A percentile compares a stretch with the other conserved stretches of the same genome.
These are phyloP conservation scores for Anisodus acutangulus DNA, from an alignment of 257 asterid species.

Conservation along the genomic window DNA sequence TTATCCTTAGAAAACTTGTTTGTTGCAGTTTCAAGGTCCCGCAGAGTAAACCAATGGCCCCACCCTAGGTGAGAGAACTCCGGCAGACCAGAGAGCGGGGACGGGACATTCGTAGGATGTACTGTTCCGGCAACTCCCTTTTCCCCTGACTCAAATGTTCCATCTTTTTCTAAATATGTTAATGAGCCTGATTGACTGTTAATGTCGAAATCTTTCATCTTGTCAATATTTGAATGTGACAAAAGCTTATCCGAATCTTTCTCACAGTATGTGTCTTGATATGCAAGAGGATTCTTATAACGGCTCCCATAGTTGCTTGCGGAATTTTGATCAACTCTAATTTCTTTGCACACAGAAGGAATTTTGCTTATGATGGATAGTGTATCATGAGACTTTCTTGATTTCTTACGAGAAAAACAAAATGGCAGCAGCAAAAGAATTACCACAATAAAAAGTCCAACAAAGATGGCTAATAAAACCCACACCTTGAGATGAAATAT, in stretches of 20 bases:
- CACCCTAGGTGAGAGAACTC: slow-evolving; percentile 89
- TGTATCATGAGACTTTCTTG: slow-evolving; percentile 39
- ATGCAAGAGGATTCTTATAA: slow-evolving; percentile 14
- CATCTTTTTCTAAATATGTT: slow-evolving; percentile 40
- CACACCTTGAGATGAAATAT: slow-evolving; percentile 76
- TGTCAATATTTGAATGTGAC: slow-evolving; percentile 25
- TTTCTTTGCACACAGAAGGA: slow-evolving; percentile 32
- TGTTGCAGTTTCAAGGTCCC: slow-evolving; percentile 78
- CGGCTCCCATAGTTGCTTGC: slow-evolving; percentile 20
- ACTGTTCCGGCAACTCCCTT: slow-evolving; percentile 36
- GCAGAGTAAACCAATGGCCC: slow-evolving; percentile 94
- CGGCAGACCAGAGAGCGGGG: slow-evolving; percentile 72
- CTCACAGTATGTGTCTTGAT: slow-evolving; percentile 31
- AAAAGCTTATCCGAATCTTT: slow-evolving; percentile 34
- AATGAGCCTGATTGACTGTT: slow-evolving; percentile 48
- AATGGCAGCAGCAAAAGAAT: slow-evolving; percentile 58
- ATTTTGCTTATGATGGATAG: slow-evolving; percentile 43
- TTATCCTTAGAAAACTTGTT: slow-evolving; percentile 65
- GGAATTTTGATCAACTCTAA: slow-evolving; percentile 31
- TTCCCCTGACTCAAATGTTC: slow-evolving; percentile 45
- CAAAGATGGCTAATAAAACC: slow-evolving; percentile 60
- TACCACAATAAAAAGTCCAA: slow-evolving; percentile 54
- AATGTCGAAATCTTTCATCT: slow-evolving; percentile 33
- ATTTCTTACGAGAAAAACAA: slow-evolving; percentile 52
- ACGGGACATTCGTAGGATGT: slow-evolving; percentile 39